A percentile compares a stretch with the other conserved stretches of the same genome.
These are phyloP conservation scores for Gyrodon lividus DNA, from an alignment of 768 basidiomycete species.

Conservation along the genomic window DNA sequence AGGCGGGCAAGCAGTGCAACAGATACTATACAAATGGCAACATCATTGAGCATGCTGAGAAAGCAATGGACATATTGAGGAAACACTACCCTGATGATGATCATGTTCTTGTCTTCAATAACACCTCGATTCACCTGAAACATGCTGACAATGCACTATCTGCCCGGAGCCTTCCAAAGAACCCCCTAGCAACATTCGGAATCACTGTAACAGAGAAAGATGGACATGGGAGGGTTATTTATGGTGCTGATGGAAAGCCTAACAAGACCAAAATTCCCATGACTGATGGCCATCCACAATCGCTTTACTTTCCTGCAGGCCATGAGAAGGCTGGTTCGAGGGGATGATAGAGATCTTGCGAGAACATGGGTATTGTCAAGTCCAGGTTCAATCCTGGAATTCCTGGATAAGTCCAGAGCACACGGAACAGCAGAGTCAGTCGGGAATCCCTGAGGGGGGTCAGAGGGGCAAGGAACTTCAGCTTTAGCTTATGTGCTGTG, in stretches of 20 bases:
- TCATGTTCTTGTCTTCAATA: conserved; percentile 28
- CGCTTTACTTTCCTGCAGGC: conserved; percentile 21
- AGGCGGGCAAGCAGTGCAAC: conserved; percentile 23
- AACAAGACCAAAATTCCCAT: conserved; percentile 16
- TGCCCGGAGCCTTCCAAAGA: conserved; percentile 15
- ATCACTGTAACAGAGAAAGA: conserved; percentile 16
- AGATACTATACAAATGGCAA: conserved; percentile 32
- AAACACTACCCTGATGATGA: conserved; percentile 30
- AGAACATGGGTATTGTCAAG: conserved; percentile 25
- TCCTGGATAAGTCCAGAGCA: too few relatives aligned
- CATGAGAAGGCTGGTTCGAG: conserved; percentile 20
- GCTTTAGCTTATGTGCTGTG: too few relatives aligned
- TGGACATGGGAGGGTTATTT: conserved; percentile 12
- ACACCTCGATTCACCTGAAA: conserved; percentile 25
- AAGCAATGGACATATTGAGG: conserved; percentile 28
- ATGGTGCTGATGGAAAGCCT: conserved; percentile 14
- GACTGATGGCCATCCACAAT: conserved; percentile 13
- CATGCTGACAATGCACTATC: conserved; percentile 22
- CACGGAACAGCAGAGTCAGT: too few relatives aligned
- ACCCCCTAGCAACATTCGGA: conserved; percentile 6
- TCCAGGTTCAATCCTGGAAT: too few relatives aligned
- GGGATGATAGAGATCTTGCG: conserved; percentile 30
- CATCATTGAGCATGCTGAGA: conserved; percentile 25
- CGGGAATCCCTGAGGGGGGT: too few relatives aligned
- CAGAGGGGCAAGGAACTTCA: too few relatives aligned